phyloP scores from a whole-genome alignment of 495 filamentous ascomycete species.

The Talaromyces liani region DNA sequence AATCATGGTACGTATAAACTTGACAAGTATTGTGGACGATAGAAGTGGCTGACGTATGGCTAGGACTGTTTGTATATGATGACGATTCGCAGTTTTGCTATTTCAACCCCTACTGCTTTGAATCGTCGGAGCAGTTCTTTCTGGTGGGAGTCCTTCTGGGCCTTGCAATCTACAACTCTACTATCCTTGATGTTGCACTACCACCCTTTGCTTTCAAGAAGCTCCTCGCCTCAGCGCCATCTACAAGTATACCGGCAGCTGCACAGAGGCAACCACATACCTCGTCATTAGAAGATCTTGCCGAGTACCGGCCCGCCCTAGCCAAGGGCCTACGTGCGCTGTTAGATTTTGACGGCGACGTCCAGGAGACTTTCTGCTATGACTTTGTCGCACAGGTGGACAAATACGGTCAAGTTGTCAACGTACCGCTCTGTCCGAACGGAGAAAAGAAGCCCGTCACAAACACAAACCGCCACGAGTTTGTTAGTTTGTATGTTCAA shows the following conservation, averaged over 20 bases:
- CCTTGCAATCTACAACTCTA: constrained; percentile 94
- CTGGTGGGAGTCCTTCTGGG: constrained; percentile 84
- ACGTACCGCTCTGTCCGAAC: constrained; percentile 63
- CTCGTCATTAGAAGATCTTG: constrained; percentile 76
- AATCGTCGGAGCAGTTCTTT: constrained; percentile 91
- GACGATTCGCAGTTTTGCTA: constrained; percentile 94
- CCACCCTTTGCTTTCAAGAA: constrained; percentile 94
- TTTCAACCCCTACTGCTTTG: constrained; percentile 87
- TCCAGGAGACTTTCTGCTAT: constrained; percentile 72
- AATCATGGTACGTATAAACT: constrained; percentile 58
- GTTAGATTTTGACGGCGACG: constrained; percentile 79
- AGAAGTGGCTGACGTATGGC: neutral
- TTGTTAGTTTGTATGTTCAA: constrained; percentile 79
- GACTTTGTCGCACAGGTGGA: constrained; percentile 77
- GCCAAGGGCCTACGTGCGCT: constrained; percentile 70
- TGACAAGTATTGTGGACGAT: neutral
- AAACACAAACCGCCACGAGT: constrained; percentile 76
- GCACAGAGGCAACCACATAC: constrained; percentile 55
- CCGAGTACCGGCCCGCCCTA: constrained; percentile 72
- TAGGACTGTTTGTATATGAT: constrained; percentile 86
- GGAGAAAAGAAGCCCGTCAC: constrained; percentile 76
- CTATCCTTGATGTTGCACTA: constrained; percentile 83
- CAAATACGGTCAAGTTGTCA: constrained; percentile 61
- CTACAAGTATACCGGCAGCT: constrained; percentile 39
- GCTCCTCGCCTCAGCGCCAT: constrained; percentile 64